phyloP scores from a whole-genome alignment of 345 rosid species.

The rapeseed (Brassica napus) region Da-Ae NC_063449.1:37452001-37452500 shows the following conservation, averaged over 20 bases:
- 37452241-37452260: slow-evolving; percentile 54
- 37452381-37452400: slow-evolving; percentile 67
- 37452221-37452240: slow-evolving; percentile 57
- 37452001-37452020: slow-evolving; percentile 84
- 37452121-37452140: slow-evolving; percentile 58
- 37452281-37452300: slow-evolving; percentile 74
- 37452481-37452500: slow-evolving; percentile 45
- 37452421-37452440: slow-evolving; percentile 46
- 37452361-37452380: slow-evolving; percentile 90
- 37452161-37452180: slow-evolving; percentile 45
- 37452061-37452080: slow-evolving; percentile 74
- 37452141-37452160: slow-evolving; percentile 42
- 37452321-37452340: slow-evolving; percentile 59
- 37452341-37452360: slow-evolving; percentile 68
- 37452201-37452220: slow-evolving; percentile 77
- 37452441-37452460: slow-evolving; percentile 85
- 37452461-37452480: slow-evolving; percentile 74
- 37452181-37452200: slow-evolving; percentile 94
- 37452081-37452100: slow-evolving; percentile 55
- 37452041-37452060: slow-evolving; percentile 59
- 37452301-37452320: slow-evolving; percentile 85
- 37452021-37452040: slow-evolving; percentile 85
- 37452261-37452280: slow-evolving; percentile 39
- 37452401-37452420: slow-evolving; percentile 43
- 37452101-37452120: slow-evolving; percentile 54